These are phyloP conservation scores for Filobasidium wieringae DNA, from an alignment of 768 basidiomycete genomes.

Conservation along the genomic window DNA sequence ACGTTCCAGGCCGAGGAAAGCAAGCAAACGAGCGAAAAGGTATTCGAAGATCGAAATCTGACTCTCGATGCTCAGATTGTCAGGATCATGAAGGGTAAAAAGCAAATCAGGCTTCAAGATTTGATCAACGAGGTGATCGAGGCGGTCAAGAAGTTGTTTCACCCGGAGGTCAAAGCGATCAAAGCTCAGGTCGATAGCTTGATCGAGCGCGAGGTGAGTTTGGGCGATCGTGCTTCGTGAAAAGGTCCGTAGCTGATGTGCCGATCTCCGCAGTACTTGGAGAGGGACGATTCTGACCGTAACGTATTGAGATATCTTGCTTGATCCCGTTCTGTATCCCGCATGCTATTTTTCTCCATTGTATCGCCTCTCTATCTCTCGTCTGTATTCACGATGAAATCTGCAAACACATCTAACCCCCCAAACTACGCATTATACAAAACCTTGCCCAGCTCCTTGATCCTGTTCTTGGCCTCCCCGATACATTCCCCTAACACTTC, in stretches of 20 bases:
- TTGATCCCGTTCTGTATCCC: no score
- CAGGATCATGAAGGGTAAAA: slow-evolving; percentile 84
- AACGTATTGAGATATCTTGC: neutral
- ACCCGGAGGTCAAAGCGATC: slow-evolving; percentile 69
- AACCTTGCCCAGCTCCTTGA: slow-evolving; percentile 20
- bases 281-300: neutral
- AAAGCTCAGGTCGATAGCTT: slow-evolving; percentile 71
- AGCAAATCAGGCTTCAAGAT: slow-evolving; percentile 66
- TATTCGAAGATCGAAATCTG: slow-evolving; percentile 75
- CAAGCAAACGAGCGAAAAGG: slow-evolving; percentile 63
- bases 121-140: slow-evolving; percentile 73
- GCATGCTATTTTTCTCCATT: no score
- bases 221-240: neutral
- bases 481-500: slow-evolving; percentile 28
- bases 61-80: slow-evolving; percentile 91
- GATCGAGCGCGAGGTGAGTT: slow-evolving; percentile 52
- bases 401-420: no score
- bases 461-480: slow-evolving; percentile 22
- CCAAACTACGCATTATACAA: slow-evolving; percentile 15
- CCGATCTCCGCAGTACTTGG: neutral
- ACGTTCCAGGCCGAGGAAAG: slow-evolving; percentile 67
- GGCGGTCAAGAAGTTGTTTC: slow-evolving; percentile 76
- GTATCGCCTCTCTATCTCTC: no score
- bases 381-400: no score
- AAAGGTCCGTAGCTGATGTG: neutral